These are phyloP conservation scores for Ceratobasidium theobromae DNA, from an alignment of 1,284 basidiomycete species.

Conservation along the genomic window DNA sequence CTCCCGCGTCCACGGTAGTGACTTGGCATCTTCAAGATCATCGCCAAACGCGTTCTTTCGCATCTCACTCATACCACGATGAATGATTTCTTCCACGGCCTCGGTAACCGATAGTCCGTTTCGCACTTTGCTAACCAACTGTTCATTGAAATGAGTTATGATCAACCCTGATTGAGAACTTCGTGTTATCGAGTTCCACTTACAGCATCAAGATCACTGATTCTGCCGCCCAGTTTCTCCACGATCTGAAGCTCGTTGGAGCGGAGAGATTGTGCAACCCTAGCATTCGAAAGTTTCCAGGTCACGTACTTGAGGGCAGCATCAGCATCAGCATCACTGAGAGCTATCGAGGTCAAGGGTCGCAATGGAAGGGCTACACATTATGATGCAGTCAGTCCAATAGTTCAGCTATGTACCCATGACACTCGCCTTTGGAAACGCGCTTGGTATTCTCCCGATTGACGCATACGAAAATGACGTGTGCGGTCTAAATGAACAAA, in stretches of 20 bases:
- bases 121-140: conserved; percentile 85
- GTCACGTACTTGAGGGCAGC: conserved; percentile 81
- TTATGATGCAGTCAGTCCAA: background rate
- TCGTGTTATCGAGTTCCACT: conserved; percentile 40
- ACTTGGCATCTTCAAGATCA: conserved; percentile 82
- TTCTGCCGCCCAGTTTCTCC: conserved; percentile 79
- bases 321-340: conserved; percentile 82
- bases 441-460: conserved; percentile 85
- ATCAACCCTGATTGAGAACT: conserved; percentile 3
- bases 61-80: conserved; percentile 76
- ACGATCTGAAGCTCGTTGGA: conserved; percentile 59
- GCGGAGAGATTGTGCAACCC: conserved; percentile 55
- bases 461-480: conserved; percentile 90
- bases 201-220: conserved; percentile 82
- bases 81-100: conserved; percentile 87
- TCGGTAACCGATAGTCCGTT: conserved; percentile 72
- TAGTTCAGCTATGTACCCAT: background rate
- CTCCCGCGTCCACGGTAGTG: conserved; percentile 78
- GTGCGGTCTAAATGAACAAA: conserved; percentile 61
- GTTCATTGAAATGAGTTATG: conserved; percentile 4
- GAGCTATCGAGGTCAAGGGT: conserved; percentile 73
- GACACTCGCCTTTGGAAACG: conserved; percentile 67
- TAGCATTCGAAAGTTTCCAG: conserved; percentile 70
- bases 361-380: conserved; percentile 77
- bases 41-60: conserved; percentile 93